Base-by-base conservation (phyloP, 2,329 filamentous ascomycete genomes). In the Monilinia vaccinii-corymbosi region DNA sequence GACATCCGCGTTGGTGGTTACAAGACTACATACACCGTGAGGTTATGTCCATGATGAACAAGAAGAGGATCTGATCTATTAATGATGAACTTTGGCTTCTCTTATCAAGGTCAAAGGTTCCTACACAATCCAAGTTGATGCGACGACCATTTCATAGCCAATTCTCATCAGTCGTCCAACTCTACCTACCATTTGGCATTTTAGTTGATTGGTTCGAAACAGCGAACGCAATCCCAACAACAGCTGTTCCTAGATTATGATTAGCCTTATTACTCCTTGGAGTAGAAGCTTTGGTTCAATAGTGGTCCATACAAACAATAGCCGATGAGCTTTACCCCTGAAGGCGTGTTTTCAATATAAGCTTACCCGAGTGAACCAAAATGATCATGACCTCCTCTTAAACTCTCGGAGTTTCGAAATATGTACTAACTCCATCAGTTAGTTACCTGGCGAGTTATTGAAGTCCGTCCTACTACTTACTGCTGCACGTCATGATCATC, bases 351-450 rank as follows among this genome's bases (percentile, higher is more conserved):
- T 57, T 56, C 18, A 40, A 49, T 57, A 16, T 50, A 57, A 21
- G 18, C 11, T 49, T 10, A 21, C 36, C 31, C 32, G 21, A 57
- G 32, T 57, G 36, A 44, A 31, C 21, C 21, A 11, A 23, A 21
- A 40, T 57, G 23, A 47, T 49, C 16, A 32, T 50, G 23, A 47
- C 40, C 45, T 48, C 4, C 44, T 9, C 13, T 34, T 53, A 44
- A 53, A 38, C 51, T 53, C 28, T 53, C 5, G n/a, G 9, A 32
- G 55, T 57, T 57, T 56, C 44, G 44, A 38, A 49, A 56, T 56
- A 49, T 56, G 32, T 28, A 38, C 21, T 21, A 38, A 34, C 13
- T 36, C 13, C 34, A 36, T 36, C 5, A 36, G 13, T 36, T 47
- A 31, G n/a, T 11, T 7, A 16, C 21, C 21, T 14, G 25, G 21